phyloP scores from a whole-genome alignment of 2,329 filamentous ascomycete genomes.

The Didymella exigua region DNA sequence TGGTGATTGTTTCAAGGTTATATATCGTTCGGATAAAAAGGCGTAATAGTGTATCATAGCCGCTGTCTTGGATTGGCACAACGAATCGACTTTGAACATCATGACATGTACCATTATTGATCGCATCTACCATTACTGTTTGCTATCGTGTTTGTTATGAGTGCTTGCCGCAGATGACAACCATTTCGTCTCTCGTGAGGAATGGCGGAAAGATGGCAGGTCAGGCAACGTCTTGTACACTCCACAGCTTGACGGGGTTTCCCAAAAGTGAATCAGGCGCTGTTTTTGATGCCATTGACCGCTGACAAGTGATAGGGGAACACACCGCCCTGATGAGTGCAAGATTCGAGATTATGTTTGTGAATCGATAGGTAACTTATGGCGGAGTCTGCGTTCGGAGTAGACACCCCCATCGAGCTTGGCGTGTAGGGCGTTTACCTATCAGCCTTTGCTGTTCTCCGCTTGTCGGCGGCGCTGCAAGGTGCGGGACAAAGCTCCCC shows the following conservation, averaged over 20 bases:
- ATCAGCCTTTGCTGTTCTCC: constrained; percentile 7
- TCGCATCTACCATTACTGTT: constrained; percentile 3
- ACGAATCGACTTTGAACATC: constrained; percentile 20
- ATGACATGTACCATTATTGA: constrained; percentile 3
- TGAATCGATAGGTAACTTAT: too few relatives aligned
- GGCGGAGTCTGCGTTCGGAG: constrained; percentile 5
- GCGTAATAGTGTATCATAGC: constrained; percentile 42
- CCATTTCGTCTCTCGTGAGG: too few relatives aligned
- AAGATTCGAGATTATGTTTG: too few relatives aligned
- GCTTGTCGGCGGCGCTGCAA: constrained; percentile 2
- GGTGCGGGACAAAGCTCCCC: constrained; percentile 1
- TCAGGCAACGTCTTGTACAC: too few relatives aligned
- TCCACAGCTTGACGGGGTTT: too few relatives aligned
- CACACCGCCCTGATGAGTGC: too few relatives aligned
- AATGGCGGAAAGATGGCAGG: too few relatives aligned
- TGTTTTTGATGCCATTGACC: too few relatives aligned
- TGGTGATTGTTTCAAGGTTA: constrained; percentile 28
- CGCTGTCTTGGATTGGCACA: constrained; percentile 23
- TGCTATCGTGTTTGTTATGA: background rate
- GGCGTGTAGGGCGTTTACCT: constrained; percentile 14
- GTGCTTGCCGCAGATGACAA: background rate
- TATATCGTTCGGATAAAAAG: constrained; percentile 34
- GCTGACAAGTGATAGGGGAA: too few relatives aligned
- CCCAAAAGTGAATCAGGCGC: too few relatives aligned
- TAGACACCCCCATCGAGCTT: constrained; percentile 4